Conservation (phyloP, 139 green algal species). For the Chlorella sp. region DNA sequence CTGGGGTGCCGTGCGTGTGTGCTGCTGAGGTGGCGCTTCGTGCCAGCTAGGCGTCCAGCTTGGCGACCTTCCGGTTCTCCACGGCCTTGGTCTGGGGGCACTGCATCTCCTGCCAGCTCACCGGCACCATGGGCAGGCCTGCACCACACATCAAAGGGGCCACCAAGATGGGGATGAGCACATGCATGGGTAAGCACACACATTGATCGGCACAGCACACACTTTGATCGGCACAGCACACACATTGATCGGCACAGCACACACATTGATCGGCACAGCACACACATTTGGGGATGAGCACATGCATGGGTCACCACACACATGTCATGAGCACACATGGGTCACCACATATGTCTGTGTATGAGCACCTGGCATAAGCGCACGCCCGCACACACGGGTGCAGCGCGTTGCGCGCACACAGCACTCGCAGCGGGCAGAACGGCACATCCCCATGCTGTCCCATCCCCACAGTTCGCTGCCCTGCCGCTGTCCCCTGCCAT, state of each 20-base stretch:
- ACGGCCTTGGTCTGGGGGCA: conserved; percentile 73
- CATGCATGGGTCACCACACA: no score
- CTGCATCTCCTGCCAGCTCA: conserved; percentile 87
- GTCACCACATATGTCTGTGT: no score
- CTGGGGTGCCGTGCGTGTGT: not conserved
- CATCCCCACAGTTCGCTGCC: not conserved
- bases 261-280: no score
- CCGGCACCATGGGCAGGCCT: conserved; percentile 78
- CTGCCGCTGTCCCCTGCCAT: no score
- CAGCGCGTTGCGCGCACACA: no score
- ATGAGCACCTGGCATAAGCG: no score
- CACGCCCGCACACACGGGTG: no score
- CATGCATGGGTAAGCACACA: not conserved
- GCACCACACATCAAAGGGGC: conserved; percentile 1
- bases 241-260: not conserved
- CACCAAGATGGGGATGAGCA: not conserved
- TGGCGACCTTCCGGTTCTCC: conserved; percentile 88
- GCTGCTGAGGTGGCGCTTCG: not conserved
- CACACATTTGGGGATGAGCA: no score
- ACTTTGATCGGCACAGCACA: not conserved
- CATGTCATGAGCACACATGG: no score
- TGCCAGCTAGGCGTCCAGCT: conserved; percentile 40
- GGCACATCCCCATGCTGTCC: no score
- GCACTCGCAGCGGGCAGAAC: not conserved
- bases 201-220: not conserved